Conservation (phyloP, 1,139 yeast genomes). For the Pichia cactophila region DNA sequence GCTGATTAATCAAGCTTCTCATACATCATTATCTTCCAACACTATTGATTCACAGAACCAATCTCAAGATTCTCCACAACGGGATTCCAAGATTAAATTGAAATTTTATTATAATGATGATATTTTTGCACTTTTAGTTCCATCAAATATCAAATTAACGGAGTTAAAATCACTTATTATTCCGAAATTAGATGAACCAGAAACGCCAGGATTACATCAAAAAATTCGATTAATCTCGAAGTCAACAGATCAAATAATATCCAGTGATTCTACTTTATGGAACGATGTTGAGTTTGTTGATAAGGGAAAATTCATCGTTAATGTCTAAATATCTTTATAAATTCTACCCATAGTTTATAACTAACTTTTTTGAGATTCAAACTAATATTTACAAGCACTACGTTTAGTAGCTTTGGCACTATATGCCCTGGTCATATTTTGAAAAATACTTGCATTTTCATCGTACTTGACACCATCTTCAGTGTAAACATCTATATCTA, state of each 20-base stretch:
- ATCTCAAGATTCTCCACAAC: constrained; percentile 3
- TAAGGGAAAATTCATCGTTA: constrained; percentile 27
- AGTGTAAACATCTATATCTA: constrained; percentile 12
- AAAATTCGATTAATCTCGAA: constrained; percentile 24
- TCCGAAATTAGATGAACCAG: constrained; percentile 46
- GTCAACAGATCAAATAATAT: constrained; percentile 15
- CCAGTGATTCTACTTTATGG: constrained; percentile 22
- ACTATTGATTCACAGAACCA: constrained; percentile 5
- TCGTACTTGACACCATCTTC: constrained; percentile 22
- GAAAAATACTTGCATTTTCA: constrained; percentile 25
- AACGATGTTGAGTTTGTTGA: constrained; percentile 22
- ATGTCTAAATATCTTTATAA: constrained; percentile 12
- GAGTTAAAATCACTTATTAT: constrained; percentile 59
- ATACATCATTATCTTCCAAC: constrained; percentile 7
- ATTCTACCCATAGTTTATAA: no score
- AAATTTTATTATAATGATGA: constrained; percentile 88
- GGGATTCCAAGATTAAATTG: constrained; percentile 42
- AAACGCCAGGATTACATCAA: constrained; percentile 18
- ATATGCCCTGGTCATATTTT: constrained; percentile 32
- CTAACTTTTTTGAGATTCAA: neutral
- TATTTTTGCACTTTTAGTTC: constrained; percentile 78
- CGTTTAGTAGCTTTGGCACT: constrained; percentile 30
- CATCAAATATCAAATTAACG: constrained; percentile 48
- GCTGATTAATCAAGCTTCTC: neutral
- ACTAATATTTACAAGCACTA: neutral